These are phyloP conservation scores for Coemansia sp. DNA, from an alignment of 192 early-diverging fungal genomes.

Conservation along the genomic window DNA sequence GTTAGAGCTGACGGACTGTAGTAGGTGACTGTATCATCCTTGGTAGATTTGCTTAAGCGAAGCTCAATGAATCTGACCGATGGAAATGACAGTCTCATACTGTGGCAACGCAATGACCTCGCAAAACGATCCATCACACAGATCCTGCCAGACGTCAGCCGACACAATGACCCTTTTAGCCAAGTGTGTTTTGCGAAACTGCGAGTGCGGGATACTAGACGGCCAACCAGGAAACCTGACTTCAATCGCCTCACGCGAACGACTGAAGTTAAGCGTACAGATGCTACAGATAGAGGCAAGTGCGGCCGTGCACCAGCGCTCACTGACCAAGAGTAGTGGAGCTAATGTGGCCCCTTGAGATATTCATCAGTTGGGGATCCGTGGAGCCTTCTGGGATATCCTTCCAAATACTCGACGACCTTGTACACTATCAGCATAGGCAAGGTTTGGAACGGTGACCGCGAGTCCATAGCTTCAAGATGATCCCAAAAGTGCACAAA, in stretches of 20 bases:
- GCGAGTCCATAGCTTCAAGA: not conserved
- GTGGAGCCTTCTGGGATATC: not conserved
- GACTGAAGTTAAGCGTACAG: not conserved
- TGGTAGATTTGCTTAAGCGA: not conserved
- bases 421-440: constrained; percentile 7
- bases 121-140: constrained; percentile 8
- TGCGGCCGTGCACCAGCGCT: constrained; percentile 6
- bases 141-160: not conserved
- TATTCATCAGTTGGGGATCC: not conserved
- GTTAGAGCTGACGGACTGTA: not conserved
- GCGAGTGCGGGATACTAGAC: not conserved
- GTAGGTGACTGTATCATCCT: not conserved
- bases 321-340: not conserved
- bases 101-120: not conserved
- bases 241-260: not conserved
- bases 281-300: not conserved
- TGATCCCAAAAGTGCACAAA: not conserved
- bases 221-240: constrained; percentile 4
- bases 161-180: not conserved
- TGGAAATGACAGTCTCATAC: constrained; percentile 3
- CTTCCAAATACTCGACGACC: constrained; percentile 5
- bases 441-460: not conserved
- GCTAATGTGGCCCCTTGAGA: not conserved
- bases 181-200: constrained; percentile 1
- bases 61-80: not conserved